These are phyloP conservation scores for Aschersonia sp. DNA, from an alignment of 2,329 filamentous ascomycete genomes.

Conservation along the genomic window DNA sequence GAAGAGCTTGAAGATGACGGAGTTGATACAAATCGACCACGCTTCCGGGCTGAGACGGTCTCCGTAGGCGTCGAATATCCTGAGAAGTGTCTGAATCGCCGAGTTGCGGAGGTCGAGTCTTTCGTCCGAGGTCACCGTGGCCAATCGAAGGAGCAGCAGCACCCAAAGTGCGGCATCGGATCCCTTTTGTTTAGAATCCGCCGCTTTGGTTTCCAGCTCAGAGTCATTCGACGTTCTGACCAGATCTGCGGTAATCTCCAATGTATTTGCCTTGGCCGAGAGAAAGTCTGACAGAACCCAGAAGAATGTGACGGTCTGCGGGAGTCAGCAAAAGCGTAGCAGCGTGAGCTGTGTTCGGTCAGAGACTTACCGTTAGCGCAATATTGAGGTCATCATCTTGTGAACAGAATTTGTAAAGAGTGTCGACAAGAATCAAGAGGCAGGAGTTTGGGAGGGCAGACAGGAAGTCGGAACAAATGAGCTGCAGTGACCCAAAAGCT, in stretches of 20 bases:
- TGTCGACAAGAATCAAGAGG: conserved; percentile 68
- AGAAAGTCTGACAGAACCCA: conserved; percentile 91
- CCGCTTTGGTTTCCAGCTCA: conserved; percentile 44
- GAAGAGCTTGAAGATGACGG: conserved; percentile 66
- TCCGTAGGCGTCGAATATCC: conserved; percentile 85
- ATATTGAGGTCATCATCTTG: conserved; percentile 92
- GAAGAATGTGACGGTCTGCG: conserved; percentile 77
- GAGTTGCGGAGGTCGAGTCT: conserved; percentile 68
- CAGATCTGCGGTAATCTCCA: conserved; percentile 42
- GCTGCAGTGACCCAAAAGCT: conserved; percentile 77
- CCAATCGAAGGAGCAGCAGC: conserved; percentile 56
- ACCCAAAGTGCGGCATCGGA: conserved; percentile 67
- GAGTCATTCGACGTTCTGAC: conserved; percentile 31
- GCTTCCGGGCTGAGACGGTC: conserved; percentile 62
- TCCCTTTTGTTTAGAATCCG: conserved; percentile 40
- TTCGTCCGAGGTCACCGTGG: conserved; percentile 55
- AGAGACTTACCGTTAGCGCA: conserved; percentile 58
- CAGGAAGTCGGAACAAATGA: conserved; percentile 91
- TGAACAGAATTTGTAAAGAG: conserved; percentile 75
- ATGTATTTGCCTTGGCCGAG: conserved; percentile 40
- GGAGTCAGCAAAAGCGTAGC: background rate
- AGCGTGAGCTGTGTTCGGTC: background rate
- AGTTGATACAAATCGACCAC: conserved; percentile 72
- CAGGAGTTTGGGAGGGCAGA: conserved; percentile 55
- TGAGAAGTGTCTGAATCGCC: conserved; percentile 78